Conservation (phyloP, 805 yeast species). For the Saccharomycopsis malanga region DNA sequence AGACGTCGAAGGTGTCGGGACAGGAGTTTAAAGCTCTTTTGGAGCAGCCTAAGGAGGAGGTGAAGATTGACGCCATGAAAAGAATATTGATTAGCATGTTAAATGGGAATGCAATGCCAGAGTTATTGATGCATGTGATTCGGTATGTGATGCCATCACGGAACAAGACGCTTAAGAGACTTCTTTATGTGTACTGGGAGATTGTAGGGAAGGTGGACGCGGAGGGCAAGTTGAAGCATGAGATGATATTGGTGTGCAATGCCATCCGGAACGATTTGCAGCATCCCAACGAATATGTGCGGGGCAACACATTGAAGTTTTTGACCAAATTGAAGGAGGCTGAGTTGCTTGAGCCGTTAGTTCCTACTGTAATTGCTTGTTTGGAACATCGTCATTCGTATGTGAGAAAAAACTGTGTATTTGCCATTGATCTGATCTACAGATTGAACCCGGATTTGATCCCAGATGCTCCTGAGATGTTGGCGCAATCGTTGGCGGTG, state of each 20-base stretch:
- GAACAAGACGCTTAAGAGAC: slow-evolving; percentile 83
- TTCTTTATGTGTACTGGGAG: slow-evolving; percentile 95
- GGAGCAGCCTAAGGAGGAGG: slow-evolving; percentile 86
- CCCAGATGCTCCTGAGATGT: slow-evolving; percentile 92
- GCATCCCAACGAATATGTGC: slow-evolving; percentile 94
- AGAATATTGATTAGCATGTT: slow-evolving; percentile 77
- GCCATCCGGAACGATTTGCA: slow-evolving; percentile 96
- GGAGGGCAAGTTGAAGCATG: slow-evolving; percentile 91
- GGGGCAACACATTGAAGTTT: slow-evolving; percentile 93
- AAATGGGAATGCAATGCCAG: slow-evolving; percentile 90
- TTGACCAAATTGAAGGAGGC: slow-evolving; percentile 86
- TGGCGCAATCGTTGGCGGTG: slow-evolving; percentile 60
- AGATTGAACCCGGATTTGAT: slow-evolving; percentile 77
- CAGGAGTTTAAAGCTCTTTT: slow-evolving; percentile 69
- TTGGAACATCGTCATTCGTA: slow-evolving; percentile 96
- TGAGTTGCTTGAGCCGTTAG: slow-evolving; percentile 89
- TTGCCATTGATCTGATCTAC: slow-evolving; percentile 79
- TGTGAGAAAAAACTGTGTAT: slow-evolving; percentile 93
- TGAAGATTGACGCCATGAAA: slow-evolving; percentile 85
- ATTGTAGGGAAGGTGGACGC: slow-evolving; percentile 86
- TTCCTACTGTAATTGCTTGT: slow-evolving; percentile 86
- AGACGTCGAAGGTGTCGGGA: slow-evolving; percentile 54
- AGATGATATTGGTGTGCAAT: slow-evolving; percentile 97
- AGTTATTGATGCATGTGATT: slow-evolving; percentile 90
- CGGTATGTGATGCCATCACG: slow-evolving; percentile 96